Percentiles rank a stretch among this genome's conserved stretches.
Evolutionary conservation across 352 stramenopile genomes (phyloP).

Genomic region (Plasmopara muralis): DNA sequence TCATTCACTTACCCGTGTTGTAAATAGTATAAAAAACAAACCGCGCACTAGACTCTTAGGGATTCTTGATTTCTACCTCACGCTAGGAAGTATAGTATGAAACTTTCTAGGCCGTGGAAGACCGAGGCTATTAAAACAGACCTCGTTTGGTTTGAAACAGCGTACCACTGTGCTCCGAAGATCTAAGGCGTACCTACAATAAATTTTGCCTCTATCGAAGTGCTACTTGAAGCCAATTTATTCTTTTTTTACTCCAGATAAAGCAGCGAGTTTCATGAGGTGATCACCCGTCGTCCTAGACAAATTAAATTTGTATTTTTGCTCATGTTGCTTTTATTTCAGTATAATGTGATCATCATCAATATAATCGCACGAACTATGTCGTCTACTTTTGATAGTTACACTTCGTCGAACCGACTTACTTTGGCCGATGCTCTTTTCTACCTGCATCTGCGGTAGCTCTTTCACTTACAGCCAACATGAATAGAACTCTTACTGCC

Average conservation of each 20-base stretch:
- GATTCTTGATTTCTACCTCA: too few relatives aligned
- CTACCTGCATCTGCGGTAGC: too few relatives aligned
- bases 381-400: background rate
- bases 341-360: background rate
- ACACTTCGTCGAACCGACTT: too few relatives aligned
- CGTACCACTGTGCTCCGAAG: background rate
- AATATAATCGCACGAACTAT: background rate
- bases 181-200: background rate
- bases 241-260: slow-evolving; percentile 1
- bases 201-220: slow-evolving; percentile 2
- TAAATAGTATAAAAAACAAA: too few relatives aligned
- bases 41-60: too few relatives aligned
- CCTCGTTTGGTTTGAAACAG: background rate
- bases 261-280: background rate
- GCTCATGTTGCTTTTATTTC: background rate
- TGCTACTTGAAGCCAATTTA: slow-evolving; percentile 7
- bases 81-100: too few relatives aligned
- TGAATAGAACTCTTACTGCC: too few relatives aligned
- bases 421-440: too few relatives aligned
- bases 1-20: too few relatives aligned
- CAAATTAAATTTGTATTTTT: background rate
- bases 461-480: too few relatives aligned
- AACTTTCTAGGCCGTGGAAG: too few relatives aligned
- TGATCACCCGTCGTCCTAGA: slow-evolving; percentile 1
- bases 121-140: background rate